Evolutionary conservation across 805 yeast genomes (phyloP).

Genomic region (Pichia heedii): DNA sequence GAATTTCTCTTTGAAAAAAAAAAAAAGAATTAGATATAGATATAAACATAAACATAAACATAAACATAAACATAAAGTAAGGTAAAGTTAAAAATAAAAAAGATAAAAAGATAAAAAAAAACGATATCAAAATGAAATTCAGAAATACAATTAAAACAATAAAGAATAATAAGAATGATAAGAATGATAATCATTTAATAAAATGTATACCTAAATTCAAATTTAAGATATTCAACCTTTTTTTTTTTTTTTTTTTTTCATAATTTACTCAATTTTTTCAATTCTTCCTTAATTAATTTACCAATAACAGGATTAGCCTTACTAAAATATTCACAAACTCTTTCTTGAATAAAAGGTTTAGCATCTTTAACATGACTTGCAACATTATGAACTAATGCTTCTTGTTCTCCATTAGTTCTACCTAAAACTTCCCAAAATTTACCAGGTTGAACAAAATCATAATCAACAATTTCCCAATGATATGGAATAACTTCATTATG

Average conservation of each 20-base stretch:
- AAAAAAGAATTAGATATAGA: too few species aligned
- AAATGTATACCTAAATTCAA: too few species aligned
- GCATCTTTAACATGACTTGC: conserved; percentile 68
- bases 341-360: conserved; percentile 64
- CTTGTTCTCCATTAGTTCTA: conserved; percentile 74
- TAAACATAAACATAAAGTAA: too few species aligned
- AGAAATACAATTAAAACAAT: too few species aligned
- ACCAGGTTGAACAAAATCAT: conserved; percentile 72
- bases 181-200: neutral
- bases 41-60: too few species aligned
- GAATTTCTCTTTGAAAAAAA: too few species aligned
- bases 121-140: too few species aligned
- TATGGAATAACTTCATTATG: conserved; percentile 45
- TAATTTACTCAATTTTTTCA: conserved; percentile 11
- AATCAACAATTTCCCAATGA: conserved; percentile 72
- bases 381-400: conserved; percentile 73
- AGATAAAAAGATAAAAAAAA: too few species aligned
- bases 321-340: conserved; percentile 66
- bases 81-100: too few species aligned
- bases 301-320: conserved; percentile 68
- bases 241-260: neutral
- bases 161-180: too few species aligned
- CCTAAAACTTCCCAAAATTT: conserved; percentile 72
- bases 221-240: too few species aligned
- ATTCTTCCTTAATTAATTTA: conserved; percentile 53